Conservation (phyloP, 495 filamentous ascomycete genomes). For the Emericellopsis terricola region DNA sequence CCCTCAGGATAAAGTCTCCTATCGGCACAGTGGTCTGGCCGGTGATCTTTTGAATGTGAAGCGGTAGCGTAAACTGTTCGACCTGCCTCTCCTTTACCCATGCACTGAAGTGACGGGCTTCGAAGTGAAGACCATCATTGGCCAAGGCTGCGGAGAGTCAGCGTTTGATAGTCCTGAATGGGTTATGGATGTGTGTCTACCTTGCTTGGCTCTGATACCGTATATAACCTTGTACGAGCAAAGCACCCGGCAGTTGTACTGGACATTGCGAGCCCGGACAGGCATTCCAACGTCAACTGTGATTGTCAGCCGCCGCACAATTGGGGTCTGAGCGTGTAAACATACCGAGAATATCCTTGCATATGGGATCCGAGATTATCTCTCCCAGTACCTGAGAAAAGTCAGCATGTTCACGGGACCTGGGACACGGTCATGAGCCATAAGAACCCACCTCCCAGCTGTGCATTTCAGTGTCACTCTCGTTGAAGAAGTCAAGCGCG, state of each 20-base stretch:
- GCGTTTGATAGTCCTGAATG: too few relatives aligned
- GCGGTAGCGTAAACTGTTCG: slow-evolving; percentile 61
- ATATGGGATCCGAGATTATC: slow-evolving; percentile 39
- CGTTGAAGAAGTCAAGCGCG: slow-evolving; percentile 28
- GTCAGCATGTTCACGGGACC: too few relatives aligned
- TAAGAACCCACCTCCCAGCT: slow-evolving; percentile 55
- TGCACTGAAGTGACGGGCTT: slow-evolving; percentile 44
- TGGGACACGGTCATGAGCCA: too few relatives aligned
- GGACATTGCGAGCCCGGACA: slow-evolving; percentile 36
- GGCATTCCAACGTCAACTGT: slow-evolving; percentile 53
- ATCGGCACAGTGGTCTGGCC: slow-evolving; percentile 45
- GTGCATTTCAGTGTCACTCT: slow-evolving; percentile 30
- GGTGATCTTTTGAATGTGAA: slow-evolving; percentile 38
- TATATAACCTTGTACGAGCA: slow-evolving; percentile 37
- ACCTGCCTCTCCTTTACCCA: slow-evolving; percentile 27
- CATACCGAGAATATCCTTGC: slow-evolving; percentile 50
- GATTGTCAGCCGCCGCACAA: too few relatives aligned
- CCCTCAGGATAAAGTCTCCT: slow-evolving; percentile 61
- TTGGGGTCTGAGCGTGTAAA: too few relatives aligned
- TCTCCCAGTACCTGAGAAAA: too few relatives aligned
- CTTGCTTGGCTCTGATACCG: slow-evolving; percentile 46
- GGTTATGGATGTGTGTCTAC: too few relatives aligned
- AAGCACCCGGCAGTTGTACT: slow-evolving; percentile 52
- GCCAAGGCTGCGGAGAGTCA: slow-evolving; percentile 42
- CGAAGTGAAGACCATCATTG: slow-evolving; percentile 57